Conservation (phyloP, 2,329 filamentous ascomycete species). For the Hymenoscyphus albidus region DNA sequence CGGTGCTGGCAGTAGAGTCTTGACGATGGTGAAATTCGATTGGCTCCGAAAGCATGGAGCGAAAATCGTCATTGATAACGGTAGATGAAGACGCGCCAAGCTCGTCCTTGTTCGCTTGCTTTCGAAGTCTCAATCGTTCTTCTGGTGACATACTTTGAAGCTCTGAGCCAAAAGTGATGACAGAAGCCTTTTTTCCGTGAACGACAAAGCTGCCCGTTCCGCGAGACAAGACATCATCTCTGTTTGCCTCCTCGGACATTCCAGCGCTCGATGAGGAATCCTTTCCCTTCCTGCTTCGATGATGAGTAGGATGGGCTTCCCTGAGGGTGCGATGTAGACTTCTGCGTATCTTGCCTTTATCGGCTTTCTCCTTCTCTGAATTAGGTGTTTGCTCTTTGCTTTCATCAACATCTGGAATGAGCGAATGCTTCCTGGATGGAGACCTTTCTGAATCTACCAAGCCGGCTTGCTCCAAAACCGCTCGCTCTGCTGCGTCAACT, state of each 20-base stretch:
- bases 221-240: conserved; percentile 69
- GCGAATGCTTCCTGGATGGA: conserved; percentile 38
- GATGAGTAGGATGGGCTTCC: conserved; percentile 65
- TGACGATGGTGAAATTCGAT: conserved; percentile 46
- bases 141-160: conserved; percentile 74
- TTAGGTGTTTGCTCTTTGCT: conserved; percentile 24
- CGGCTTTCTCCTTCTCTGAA: conserved; percentile 30
- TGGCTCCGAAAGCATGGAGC: conserved; percentile 46
- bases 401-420: conserved; percentile 38
- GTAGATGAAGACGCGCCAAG: conserved; percentile 22
- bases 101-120: conserved; percentile 44
- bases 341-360: conserved; percentile 59
- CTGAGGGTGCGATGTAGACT: conserved; percentile 87
- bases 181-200: conserved; percentile 95
- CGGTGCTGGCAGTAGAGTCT: conserved; percentile 60
- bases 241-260: conserved; percentile 41
- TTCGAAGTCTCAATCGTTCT: conserved; percentile 65
- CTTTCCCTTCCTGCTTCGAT: conserved; percentile 72
- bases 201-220: conserved; percentile 89
- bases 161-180: conserved; percentile 94
- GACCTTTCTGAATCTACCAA: conserved; percentile 50
- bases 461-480: conserved; percentile 64
- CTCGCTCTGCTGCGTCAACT: conserved; percentile 61
- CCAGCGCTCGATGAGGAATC: conserved; percentile 61
- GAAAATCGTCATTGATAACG: conserved; percentile 45